These are phyloP conservation scores for Calonectria honghensis DNA, from an alignment of 2,329 filamentous ascomycete species.

Conservation along the genomic window DNA sequence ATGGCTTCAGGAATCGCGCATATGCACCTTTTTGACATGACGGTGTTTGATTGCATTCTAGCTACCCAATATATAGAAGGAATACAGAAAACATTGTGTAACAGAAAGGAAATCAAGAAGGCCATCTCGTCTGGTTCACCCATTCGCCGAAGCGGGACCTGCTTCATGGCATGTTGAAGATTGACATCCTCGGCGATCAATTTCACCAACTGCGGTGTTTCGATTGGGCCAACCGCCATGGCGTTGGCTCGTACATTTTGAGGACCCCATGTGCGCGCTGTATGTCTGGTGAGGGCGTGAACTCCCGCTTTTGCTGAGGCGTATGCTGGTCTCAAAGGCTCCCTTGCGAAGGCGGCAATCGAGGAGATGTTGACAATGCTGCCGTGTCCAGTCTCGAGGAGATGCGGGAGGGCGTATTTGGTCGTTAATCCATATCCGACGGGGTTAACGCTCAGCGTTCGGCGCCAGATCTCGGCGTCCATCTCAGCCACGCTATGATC, in stretches of 20 bases:
- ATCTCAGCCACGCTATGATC: background rate
- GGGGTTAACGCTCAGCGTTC: background rate
- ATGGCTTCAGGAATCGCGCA: too few relatives aligned
- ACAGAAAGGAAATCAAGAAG: background rate
- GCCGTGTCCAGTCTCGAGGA: background rate
- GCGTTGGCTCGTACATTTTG: slow-evolving; percentile 1
- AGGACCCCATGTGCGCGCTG: background rate
- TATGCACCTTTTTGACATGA: background rate
- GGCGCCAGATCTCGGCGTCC: background rate
- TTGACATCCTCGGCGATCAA: background rate
- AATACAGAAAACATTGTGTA: background rate
- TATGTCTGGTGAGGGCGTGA: background rate
- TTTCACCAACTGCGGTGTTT: background rate
- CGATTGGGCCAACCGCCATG: slow-evolving; percentile 4
- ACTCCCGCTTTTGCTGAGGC: background rate
- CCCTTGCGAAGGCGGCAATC: background rate
- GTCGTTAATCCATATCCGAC: background rate
- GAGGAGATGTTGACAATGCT: slow-evolving; percentile 5
- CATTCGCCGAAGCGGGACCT: slow-evolving; percentile 7
- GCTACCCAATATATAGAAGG: background rate
- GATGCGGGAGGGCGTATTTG: slow-evolving; percentile 2
- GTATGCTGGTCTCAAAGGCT: slow-evolving; percentile 2
- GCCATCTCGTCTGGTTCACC: background rate
- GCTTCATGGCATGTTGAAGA: slow-evolving; percentile 1
- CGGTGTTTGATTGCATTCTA: background rate